Evolutionary conservation across 345 rosid species (phyloP), one percentile per base, ranked within the genome.

Genomic region (Salix viminalis): DNA sequence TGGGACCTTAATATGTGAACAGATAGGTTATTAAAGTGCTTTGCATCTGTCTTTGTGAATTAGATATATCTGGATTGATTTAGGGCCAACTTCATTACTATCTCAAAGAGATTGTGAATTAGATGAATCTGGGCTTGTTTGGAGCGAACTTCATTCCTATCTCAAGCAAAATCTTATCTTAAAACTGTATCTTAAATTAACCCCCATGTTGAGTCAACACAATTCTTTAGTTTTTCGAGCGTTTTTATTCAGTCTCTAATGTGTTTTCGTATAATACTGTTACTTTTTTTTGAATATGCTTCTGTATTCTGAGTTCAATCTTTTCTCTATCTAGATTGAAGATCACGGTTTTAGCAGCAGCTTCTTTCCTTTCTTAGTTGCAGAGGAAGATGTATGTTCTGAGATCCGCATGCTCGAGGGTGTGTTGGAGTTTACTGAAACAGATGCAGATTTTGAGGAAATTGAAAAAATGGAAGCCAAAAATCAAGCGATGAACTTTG

Each of bases 281-380:
- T 70, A 21, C 76, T 44, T 73, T 69, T 34, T 34, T 34, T 48
- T 73, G 58, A 66, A 69, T 48, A 58, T 58, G 34, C n/a, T 21
- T 30, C 12, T 75, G 54, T 54, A 18, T 34, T 68, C 68, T 61
- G 61, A 76, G 66, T 78, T 58, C 75, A 60, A 34, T 76, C 28
- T 65, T 62, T 86, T 26, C 74, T 80, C 78, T 80, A 60, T 87
- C 56, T 92, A 96, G 99, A 85, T 96, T 69, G 99, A 96, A 87
- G 98, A 96, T 84, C 81, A 87, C 76, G 93, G 94, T 74, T 87
- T 90, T 72, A 91, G 92, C 79, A 89, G 92, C 84, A 87, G 97
- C 80, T 94, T 89, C 94, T 91, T 92, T 80, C 99, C 99, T 80
- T 96, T 96, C 86, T 86, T 96, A 71, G 97, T 94, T 72, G 96